These are phyloP conservation scores for Hypoxylon rickii DNA, from an alignment of 495 filamentous ascomycete species.

Conservation along the genomic window DNA sequence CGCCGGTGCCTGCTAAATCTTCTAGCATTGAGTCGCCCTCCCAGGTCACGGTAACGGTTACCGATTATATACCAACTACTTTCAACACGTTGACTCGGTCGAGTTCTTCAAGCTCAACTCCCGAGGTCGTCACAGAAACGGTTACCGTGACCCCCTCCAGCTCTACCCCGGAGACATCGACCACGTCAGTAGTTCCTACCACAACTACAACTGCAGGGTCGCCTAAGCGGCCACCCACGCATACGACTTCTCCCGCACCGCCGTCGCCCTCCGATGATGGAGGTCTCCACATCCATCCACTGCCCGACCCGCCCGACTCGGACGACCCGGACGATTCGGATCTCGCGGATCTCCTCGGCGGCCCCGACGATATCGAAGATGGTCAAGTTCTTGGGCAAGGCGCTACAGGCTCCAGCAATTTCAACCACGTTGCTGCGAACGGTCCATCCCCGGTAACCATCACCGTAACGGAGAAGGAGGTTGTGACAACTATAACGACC, in stretches of 20 bases:
- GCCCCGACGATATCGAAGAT: background rate
- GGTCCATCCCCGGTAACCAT: constrained; percentile 8
- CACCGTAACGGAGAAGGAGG: constrained; percentile 31
- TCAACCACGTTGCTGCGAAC: background rate
- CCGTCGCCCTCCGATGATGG: constrained; percentile 12
- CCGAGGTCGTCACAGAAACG: constrained; percentile 17
- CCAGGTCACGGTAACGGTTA: constrained; percentile 24
- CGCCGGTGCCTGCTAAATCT: constrained; percentile 4
- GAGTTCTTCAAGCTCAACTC: constrained; percentile 4
- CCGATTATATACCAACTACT: constrained; percentile 18
- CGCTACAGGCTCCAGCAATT: constrained; percentile 1
- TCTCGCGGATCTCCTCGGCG: constrained; percentile 2
- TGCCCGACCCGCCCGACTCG: no score
- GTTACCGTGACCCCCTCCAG: constrained; percentile 24
- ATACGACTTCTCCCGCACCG: background rate
- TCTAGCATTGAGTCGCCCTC: background rate
- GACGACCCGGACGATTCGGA: no score
- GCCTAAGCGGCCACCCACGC: background rate
- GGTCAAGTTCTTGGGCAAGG: background rate
- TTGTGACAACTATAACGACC: constrained; percentile 22
- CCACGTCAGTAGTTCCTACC: background rate
- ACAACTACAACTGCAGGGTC: background rate
- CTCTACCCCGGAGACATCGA: background rate
- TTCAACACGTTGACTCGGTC: constrained; percentile 25
- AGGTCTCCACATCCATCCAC: background rate